Base-by-base conservation (phyloP, 108 stramenopile species). In the Licmophora abbreviata region DNA sequence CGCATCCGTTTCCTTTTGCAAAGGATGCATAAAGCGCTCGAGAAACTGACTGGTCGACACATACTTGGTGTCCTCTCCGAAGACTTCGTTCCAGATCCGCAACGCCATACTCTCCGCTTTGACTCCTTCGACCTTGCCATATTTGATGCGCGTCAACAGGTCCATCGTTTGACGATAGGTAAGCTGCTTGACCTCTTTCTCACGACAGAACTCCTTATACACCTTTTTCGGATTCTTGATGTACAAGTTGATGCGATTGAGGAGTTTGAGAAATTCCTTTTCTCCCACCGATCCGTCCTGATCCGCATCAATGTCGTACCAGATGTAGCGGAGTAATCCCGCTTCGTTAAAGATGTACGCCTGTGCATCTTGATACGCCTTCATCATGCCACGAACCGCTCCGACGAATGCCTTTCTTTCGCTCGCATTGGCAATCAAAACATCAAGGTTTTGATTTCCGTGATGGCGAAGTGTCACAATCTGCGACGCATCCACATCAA, bases 271-370 rank as follows among this genome's bases (percentile, higher is more conserved):
- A 31, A 86, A 86, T 52, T 80, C 88, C 31, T 55, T 31, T 31
- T 54, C 29, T 22, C 52, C 41, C 30, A 90, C 60, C 14, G 18
- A 42, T 4, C 70, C 77, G 26, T 59, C 62, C 24, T 61, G 51
- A 48, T 77, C 58, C 52, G 42, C 37, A 64, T 90, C 84, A n/a
- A 74, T 54, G 58, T 83, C 83, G 49, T 74, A 81, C 74, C 81
- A 85, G 29, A 77, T 66, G 44, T 90, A 85, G n/a, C 88, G 48
- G 51, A 90, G 46, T 44, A 90, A 44, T 18, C 72, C 48, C 26
- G 52, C 65, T 45, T 81, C 83, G 27, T 71, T 67, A 7, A 44
- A 37, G 28, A 81, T 50, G 32, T 45, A 52, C 3, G 35, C 38
- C 14, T 49, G 56, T 14, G 58, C 29, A 4, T 44, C 47, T 22